Base-by-base conservation (phyloP, 1,139 yeast species). In the Blastobotrys aristatus region DNA sequence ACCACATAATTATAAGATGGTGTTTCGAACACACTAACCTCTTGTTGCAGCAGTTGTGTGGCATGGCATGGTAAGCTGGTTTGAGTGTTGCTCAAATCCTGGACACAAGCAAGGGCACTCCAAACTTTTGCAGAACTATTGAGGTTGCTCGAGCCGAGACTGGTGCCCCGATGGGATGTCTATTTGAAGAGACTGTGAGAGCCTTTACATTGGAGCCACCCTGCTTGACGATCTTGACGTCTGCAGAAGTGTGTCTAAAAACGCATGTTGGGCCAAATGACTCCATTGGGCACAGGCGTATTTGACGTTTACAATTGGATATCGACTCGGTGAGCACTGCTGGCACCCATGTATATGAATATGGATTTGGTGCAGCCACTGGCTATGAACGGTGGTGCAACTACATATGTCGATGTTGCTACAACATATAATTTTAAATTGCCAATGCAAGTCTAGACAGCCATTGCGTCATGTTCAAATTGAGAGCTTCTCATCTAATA, bases 101-200 rank as follows among this genome's bases (percentile, higher is more conserved):
- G n/a, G n/a, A n/a, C n/a, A n/a, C n/a, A n/a, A n/a, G n/a, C n/a
- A n/a, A n/a, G n/a, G n/a, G n/a, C n/a, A n/a, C n/a, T n/a, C n/a
- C n/a, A n/a, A n/a, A n/a, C n/a, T n/a, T n/a, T n/a, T n/a, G n/a
- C n/a, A n/a, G n/a, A n/a, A n/a, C n/a, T n/a, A n/a, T n/a, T n/a
- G n/a, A n/a, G n/a, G n/a, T n/a, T n/a, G n/a, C n/a, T n/a, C 84
- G 98, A 72, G 87, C 96, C 32, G 97, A 92, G 57, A 94, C 98
- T 30, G 98, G 98, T 72, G 98, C 98, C 1, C 77, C 94, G 64
- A 94, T 94, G 98, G 82, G 98, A 71, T 92, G 97, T 74, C 92
- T 98, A 44, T 94, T 94, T 74, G 99, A 94, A 73, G 98, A 94
- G 69, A 94, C 99, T 2, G 98, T 92, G 36, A 98, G 94, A 72